phyloP scores from a whole-genome alignment of 495 filamentous ascomycete genomes.

The Annulohypoxylon nitens region DNA sequence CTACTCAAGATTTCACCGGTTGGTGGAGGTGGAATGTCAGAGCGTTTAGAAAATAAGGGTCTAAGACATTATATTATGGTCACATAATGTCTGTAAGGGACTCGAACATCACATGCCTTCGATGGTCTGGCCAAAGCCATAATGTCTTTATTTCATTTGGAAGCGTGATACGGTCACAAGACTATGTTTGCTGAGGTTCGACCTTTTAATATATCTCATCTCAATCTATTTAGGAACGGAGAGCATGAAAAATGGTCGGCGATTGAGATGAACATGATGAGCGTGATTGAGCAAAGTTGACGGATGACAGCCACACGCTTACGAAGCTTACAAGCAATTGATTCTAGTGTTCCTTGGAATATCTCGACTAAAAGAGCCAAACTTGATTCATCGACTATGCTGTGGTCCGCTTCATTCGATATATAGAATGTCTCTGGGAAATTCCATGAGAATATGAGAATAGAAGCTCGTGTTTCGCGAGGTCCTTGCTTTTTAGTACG shows the following conservation, averaged over 20 bases:
- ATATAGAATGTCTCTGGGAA: not conserved
- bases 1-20: constrained; percentile 78
- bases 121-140: constrained; percentile 21
- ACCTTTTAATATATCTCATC: not conserved
- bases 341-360: constrained; percentile 1
- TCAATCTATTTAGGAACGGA: not conserved
- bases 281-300: not conserved
- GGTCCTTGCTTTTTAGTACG: constrained; percentile 6
- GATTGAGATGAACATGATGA: not conserved
- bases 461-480: constrained; percentile 1
- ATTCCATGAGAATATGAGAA: not conserved
- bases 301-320: not conserved
- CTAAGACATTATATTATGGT: constrained; percentile 28
- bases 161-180: not conserved
- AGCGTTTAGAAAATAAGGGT: constrained; percentile 61
- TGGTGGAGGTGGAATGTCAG: constrained; percentile 79
- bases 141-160: constrained; percentile 7
- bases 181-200: constrained; percentile 3
- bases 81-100: constrained; percentile 29
- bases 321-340: not conserved
- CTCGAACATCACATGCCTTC: constrained; percentile 4
- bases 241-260: no score
- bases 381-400: constrained; percentile 7
- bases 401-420: not conserved
- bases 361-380: not conserved